Evolutionary conservation across 805 yeast species (phyloP).

Genomic region (Metschnikowia lachancei): DNA sequence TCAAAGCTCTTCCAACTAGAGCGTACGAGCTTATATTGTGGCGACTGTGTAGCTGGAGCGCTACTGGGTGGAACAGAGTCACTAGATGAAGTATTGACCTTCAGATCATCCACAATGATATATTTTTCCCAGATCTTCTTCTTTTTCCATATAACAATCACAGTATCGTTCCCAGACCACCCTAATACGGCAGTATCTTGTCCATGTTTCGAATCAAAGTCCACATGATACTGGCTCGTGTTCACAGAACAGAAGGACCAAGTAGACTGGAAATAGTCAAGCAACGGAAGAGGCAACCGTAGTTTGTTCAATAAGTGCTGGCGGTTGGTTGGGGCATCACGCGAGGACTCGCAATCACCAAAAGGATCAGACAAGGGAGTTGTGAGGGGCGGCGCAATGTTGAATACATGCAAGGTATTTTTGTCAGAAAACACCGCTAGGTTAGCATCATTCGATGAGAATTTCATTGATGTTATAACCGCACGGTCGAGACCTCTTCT

Average conservation of each 20-base stretch:
- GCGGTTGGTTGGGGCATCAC: constrained; percentile 40
- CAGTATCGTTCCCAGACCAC: constrained; percentile 73
- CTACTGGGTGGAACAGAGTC: neutral
- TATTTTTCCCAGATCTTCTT: constrained; percentile 86
- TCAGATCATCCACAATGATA: constrained; percentile 50
- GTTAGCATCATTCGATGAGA: constrained; percentile 70
- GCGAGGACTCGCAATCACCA: constrained; percentile 1
- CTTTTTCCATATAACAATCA: constrained; percentile 72
- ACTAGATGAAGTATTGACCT: neutral
- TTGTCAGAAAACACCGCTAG: constrained; percentile 88
- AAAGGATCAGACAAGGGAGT: constrained; percentile 9
- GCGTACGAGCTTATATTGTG: constrained; percentile 7
- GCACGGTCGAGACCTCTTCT: constrained; percentile 90
- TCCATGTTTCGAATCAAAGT: constrained; percentile 21
- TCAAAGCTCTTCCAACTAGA: constrained; percentile 12
- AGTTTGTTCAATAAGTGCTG: constrained; percentile 63
- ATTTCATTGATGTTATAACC: constrained; percentile 73
- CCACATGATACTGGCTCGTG: constrained; percentile 39
- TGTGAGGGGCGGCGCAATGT: constrained; percentile 31
- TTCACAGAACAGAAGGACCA: constrained; percentile 86
- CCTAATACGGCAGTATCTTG: constrained; percentile 47
- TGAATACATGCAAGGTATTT: constrained; percentile 82
- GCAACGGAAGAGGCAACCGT: constrained; percentile 59
- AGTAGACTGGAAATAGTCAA: constrained; percentile 70
- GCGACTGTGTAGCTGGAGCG: neutral